These are phyloP conservation scores for Cytospora piceae DNA, from an alignment of 2,329 filamentous ascomycete genomes.

Conservation along the genomic window DNA sequence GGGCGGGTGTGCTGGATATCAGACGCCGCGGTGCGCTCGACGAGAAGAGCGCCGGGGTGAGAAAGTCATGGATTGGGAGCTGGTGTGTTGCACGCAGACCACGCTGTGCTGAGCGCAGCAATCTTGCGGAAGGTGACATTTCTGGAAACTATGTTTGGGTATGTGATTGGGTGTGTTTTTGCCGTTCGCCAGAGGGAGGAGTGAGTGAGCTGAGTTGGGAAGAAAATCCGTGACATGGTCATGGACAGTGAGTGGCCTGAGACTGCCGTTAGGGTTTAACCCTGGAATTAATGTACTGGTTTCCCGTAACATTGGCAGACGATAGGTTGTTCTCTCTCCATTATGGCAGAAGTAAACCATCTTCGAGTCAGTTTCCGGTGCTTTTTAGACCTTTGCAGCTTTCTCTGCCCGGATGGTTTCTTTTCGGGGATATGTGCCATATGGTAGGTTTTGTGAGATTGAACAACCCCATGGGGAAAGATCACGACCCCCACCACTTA, in stretches of 20 bases:
- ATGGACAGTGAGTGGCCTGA: background rate
- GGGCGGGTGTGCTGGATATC: constrained; percentile 28
- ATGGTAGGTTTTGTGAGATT: too few relatives aligned
- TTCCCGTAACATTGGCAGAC: background rate
- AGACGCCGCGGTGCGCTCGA: constrained; percentile 30
- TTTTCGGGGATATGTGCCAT: too few relatives aligned
- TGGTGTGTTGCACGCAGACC: constrained; percentile 25
- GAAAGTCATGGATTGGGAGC: constrained; percentile 42
- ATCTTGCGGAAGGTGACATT: constrained; percentile 34
- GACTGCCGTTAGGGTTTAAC: background rate
- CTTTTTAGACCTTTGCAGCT: too few relatives aligned
- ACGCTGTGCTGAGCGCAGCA: constrained; percentile 34
- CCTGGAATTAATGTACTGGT: background rate
- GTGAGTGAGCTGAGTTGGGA: background rate
- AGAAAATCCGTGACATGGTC: background rate
- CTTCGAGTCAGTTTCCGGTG: too few relatives aligned
- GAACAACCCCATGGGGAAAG: background rate
- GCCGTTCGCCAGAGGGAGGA: background rate
- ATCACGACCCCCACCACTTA: background rate
- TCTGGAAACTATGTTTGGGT: background rate
- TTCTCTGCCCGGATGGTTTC: too few relatives aligned
- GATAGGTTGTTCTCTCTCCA: background rate
- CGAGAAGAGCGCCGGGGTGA: constrained; percentile 42
- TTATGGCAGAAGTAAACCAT: too few relatives aligned
- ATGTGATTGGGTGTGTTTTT: background rate